These are phyloP conservation scores for Cryphonectria naterciae DNA, from an alignment of 2,329 filamentous ascomycete genomes.

Conservation along the genomic window DNA sequence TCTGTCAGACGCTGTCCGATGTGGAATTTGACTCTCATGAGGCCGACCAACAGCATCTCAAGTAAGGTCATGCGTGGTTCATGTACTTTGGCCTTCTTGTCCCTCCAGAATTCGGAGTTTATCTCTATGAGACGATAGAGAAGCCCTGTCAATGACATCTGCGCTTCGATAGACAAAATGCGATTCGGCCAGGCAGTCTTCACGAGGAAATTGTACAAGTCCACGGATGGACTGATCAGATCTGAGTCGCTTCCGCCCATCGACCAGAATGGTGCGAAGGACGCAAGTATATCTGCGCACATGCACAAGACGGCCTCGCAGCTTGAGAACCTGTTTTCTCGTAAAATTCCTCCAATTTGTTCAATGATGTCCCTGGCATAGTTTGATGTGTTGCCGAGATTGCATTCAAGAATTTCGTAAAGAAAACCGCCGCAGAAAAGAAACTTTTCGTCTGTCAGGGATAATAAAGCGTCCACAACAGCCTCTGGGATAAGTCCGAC, in stretches of 20 bases:
- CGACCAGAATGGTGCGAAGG: constrained; percentile 67
- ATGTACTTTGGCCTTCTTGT: constrained; percentile 48
- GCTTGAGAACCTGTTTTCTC: constrained; percentile 65
- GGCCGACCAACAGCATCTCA: constrained; percentile 63
- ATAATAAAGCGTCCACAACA: constrained; percentile 56
- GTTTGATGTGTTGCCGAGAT: constrained; percentile 53
- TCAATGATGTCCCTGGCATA: constrained; percentile 54
- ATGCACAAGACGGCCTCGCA: constrained; percentile 74
- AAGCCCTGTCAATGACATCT: constrained; percentile 69
- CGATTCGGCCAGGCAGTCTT: constrained; percentile 68
- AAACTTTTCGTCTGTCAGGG: constrained; percentile 56
- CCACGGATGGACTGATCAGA: constrained; percentile 68
- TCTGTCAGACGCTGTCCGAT: constrained; percentile 71
- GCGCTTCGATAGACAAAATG: constrained; percentile 70
- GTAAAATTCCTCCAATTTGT: constrained; percentile 55
- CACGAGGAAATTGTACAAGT: constrained; percentile 81
- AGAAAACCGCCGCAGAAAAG: constrained; percentile 55
- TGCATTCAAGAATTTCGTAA: constrained; percentile 57
- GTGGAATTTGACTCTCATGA: constrained; percentile 74
- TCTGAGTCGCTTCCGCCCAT: constrained; percentile 53
- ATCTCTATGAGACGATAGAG: constrained; percentile 71
- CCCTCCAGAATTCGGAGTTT: constrained; percentile 68
- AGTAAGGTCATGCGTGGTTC: constrained; percentile 24
- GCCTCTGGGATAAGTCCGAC: constrained; percentile 53
- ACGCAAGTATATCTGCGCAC: constrained; percentile 70